These are phyloP conservation scores for Mentha longifolia DNA, from an alignment of 257 asterid genomes.

Conservation along the genomic window DNA sequence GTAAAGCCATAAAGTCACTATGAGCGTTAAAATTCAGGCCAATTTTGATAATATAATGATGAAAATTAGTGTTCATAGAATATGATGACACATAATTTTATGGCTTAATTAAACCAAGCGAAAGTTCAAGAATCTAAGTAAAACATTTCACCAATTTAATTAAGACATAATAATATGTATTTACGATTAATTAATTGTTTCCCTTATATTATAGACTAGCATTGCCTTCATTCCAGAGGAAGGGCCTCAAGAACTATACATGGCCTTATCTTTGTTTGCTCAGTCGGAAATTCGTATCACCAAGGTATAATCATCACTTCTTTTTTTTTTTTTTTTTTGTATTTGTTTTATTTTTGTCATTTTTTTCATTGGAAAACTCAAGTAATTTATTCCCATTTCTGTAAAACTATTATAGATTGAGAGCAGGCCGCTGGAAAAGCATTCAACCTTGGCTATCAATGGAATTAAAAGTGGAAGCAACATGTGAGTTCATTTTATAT, in stretches of 20 bases:
- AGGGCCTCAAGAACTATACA: slow-evolving; percentile 7
- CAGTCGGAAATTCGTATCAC: neutral
- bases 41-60: too few relatives aligned
- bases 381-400: neutral
- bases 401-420: slow-evolving; percentile 16
- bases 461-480: slow-evolving; percentile 1
- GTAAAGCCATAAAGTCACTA: too few relatives aligned
- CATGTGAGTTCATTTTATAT: slow-evolving; percentile 26
- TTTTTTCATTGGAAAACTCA: too few relatives aligned
- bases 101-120: too few relatives aligned
- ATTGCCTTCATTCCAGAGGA: slow-evolving; percentile 23
- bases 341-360: too few relatives aligned
- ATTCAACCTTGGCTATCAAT: neutral
- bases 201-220: slow-evolving; percentile 16
- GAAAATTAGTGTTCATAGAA: too few relatives aligned
- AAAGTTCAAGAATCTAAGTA: too few relatives aligned
- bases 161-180: too few relatives aligned
- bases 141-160: too few relatives aligned
- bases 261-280: slow-evolving; percentile 15
- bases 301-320: neutral
- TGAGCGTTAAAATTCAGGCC: too few relatives aligned
- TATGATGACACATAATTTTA: too few relatives aligned
- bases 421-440: slow-evolving; percentile 26
- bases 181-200: neutral
- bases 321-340: neutral